Evolutionary conservation across 2,329 filamentous ascomycete species (phyloP).

Genomic region (Talaromyces sp.): DNA sequence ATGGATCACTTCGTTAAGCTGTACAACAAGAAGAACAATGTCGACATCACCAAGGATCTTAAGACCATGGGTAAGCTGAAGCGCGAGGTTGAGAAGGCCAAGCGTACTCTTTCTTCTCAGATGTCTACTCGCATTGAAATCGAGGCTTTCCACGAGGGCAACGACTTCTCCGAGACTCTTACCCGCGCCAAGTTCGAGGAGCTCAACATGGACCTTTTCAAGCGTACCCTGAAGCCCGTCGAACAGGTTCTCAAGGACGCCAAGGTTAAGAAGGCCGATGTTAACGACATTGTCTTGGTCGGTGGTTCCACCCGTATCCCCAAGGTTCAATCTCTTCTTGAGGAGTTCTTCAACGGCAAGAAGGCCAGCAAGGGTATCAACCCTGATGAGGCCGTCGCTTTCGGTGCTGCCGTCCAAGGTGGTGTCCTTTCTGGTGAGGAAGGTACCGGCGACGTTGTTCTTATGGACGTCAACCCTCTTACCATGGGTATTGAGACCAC

Average conservation of each 20-base stretch:
- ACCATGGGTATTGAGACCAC: constrained; percentile 97
- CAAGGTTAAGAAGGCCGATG: constrained; percentile 91
- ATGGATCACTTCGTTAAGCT: constrained; percentile 94
- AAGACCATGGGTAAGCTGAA: constrained; percentile 99
- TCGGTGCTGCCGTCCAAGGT: constrained; percentile 93
- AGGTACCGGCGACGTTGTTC: constrained; percentile 72
- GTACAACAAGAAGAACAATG: constrained; percentile 97
- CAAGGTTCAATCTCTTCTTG: constrained; percentile 89
- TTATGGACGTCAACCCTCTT: constrained; percentile 96
- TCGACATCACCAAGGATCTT: constrained; percentile 86
- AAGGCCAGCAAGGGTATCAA: constrained; percentile 99
- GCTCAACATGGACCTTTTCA: constrained; percentile 98
- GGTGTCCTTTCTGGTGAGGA: constrained; percentile 89
- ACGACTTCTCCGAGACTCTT: constrained; percentile 96
- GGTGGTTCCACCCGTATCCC: constrained; percentile 99
- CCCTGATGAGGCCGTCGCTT: constrained; percentile 97
- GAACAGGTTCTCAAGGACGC: constrained; percentile 98
- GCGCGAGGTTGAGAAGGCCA: constrained; percentile 99
- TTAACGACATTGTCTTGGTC: constrained; percentile 95
- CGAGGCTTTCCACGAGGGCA: constrained; percentile 91
- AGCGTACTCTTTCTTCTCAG: constrained; percentile 93
- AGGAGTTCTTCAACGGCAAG: constrained; percentile 94
- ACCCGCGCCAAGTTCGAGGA: constrained; percentile 99
- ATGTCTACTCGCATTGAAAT: constrained; percentile 94
- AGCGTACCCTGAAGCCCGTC: constrained; percentile 97